Conservation (phyloP, 2,329 filamentous ascomycete species). For the Aspergillus versicolor region DNA sequence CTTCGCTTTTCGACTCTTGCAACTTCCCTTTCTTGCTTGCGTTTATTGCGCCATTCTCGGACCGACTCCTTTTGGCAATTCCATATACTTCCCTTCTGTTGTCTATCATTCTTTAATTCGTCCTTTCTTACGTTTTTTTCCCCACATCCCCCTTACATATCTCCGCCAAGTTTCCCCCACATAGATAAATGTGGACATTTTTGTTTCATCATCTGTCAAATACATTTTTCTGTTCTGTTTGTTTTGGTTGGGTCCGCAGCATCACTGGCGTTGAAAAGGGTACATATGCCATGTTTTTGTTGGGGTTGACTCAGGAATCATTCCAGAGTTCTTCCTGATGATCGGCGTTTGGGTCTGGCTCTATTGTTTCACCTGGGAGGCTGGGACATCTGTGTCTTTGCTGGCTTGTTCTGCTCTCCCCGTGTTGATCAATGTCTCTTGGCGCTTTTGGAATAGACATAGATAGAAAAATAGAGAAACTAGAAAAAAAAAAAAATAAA, state of each 20-base stretch:
- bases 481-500: not conserved
- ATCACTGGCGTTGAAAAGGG: not conserved
- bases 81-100: not conserved
- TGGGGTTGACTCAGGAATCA: not conserved
- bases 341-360: conserved; percentile 4
- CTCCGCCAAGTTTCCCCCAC: not conserved
- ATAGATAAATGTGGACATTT: not conserved
- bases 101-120: not conserved
- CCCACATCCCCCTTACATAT: not conserved
- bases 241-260: not conserved
- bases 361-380: not conserved
- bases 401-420: not conserved
- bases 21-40: not conserved
- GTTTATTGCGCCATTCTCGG: not conserved
- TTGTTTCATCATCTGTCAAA: not conserved
- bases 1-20: not conserved
- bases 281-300: not conserved
- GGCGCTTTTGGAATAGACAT: not conserved
- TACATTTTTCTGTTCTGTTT: not conserved
- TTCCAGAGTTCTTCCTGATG: not conserved
- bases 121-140: not conserved
- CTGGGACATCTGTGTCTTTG: not conserved
- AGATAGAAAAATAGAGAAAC: not conserved
- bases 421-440: not conserved
- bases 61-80: not conserved